Conservation (phyloP, 2,329 filamentous ascomycete genomes). For the Diaporthe ilicicola region DNA sequence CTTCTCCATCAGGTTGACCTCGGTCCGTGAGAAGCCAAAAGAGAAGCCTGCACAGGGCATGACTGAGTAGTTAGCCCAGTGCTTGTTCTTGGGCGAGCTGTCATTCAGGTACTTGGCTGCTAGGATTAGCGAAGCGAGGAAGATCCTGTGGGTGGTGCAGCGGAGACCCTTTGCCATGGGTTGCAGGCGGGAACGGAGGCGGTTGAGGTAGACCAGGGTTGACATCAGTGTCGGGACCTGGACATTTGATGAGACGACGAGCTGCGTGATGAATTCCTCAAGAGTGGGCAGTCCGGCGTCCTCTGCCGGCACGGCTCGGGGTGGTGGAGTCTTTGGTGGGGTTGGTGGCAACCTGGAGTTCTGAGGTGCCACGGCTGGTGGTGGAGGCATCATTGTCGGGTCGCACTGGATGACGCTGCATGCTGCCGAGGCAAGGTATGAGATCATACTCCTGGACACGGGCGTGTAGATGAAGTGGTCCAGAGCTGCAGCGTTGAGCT, state of each 20-base stretch:
- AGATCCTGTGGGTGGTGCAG: conserved; percentile 97
- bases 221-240: conserved; percentile 98
- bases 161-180: conserved; percentile 95
- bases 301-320: conserved; percentile 52
- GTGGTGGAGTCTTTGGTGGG: conserved; percentile 59
- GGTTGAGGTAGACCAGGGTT: conserved; percentile 89
- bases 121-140: conserved; percentile 85
- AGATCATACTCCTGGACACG: conserved; percentile 79
- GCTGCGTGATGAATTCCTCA: conserved; percentile 89
- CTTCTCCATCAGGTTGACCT: conserved; percentile 99
- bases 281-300: conserved; percentile 76
- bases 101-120: conserved; percentile 98
- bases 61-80: conserved; percentile 94
- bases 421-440: conserved; percentile 78
- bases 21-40: conserved; percentile 92
- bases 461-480: conserved; percentile 83
- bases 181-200: conserved; percentile 84
- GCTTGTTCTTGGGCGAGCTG: conserved; percentile 99
- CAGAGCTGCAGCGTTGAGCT: conserved; percentile 77
- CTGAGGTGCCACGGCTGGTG: conserved; percentile 42
- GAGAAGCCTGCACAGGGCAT: conserved; percentile 68
- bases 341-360: conserved; percentile 55
- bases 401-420: conserved; percentile 84
- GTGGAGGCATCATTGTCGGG: conserved; percentile 61
- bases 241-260: conserved; percentile 93